These are phyloP conservation scores for Letharia columbiana DNA, from an alignment of 495 filamentous ascomycete genomes.

Conservation along the genomic window DNA sequence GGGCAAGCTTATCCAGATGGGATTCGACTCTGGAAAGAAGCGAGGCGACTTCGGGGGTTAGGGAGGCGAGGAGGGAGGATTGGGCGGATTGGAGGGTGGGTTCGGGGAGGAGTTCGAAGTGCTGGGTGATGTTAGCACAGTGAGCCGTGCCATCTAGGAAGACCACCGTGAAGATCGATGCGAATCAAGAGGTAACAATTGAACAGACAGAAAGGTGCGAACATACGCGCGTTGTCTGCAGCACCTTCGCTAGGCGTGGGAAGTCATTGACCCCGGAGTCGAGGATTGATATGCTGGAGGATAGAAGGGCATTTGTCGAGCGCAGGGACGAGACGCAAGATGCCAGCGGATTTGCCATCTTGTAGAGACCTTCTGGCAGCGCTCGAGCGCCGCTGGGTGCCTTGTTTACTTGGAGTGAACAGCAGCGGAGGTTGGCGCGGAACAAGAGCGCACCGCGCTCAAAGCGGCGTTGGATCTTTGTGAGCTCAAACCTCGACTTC, in stretches of 20 bases:
- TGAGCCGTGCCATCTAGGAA: not conserved
- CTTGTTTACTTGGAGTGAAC: not conserved
- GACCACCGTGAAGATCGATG: not conserved
- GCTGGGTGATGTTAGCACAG: conserved; percentile 35
- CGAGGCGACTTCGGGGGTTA: conserved; percentile 61
- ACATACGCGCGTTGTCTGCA: conserved; percentile 60
- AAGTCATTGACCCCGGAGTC: conserved; percentile 66
- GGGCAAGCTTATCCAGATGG: conserved; percentile 64
- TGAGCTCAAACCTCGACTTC: conserved; percentile 24
- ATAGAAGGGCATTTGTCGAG: conserved; percentile 61
- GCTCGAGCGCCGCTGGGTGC: not conserved
- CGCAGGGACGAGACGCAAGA: conserved; percentile 63
- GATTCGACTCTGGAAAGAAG: conserved; percentile 56
- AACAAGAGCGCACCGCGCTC: not conserved
- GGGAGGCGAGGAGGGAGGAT: conserved; percentile 58
- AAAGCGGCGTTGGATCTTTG: conserved; percentile 18
- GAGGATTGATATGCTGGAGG: conserved; percentile 63
- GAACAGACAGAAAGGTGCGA: conserved; percentile 1
- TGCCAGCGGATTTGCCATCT: conserved; percentile 39
- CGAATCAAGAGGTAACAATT: not conserved
- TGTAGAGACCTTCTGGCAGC: not conserved
- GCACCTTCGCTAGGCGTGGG: conserved; percentile 60
- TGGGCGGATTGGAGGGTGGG: conserved; percentile 60
- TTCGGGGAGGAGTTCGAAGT: conserved; percentile 72
- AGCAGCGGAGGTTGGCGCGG: conserved; percentile 2